These are phyloP conservation scores for Tremella mesenterica DNA, from an alignment of 768 basidiomycete species.

Conservation along the genomic window DNA sequence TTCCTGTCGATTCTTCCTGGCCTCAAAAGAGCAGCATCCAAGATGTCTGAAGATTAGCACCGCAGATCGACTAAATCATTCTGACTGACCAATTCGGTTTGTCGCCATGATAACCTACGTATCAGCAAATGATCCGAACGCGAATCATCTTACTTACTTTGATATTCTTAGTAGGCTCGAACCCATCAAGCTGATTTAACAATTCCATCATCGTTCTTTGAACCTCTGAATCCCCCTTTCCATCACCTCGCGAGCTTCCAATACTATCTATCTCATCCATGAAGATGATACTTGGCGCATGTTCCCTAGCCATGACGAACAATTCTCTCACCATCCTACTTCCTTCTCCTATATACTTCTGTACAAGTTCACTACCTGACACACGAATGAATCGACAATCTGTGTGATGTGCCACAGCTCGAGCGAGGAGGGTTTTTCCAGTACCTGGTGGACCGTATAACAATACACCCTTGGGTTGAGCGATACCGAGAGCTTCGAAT, in stretches of 20 bases:
- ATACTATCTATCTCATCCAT: conserved; percentile 99
- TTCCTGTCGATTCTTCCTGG: conserved; percentile 94
- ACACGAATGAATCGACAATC: conserved; percentile 98
- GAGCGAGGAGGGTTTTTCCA: conserved; percentile 87
- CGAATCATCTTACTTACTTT: conserved; percentile 93
- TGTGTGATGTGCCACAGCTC: conserved; percentile 94
- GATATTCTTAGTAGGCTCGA: conserved; percentile 74
- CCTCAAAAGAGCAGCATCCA: conserved; percentile 83
- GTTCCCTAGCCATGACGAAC: conserved; percentile 96
- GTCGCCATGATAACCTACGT: background rate
- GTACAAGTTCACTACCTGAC: conserved; percentile 84
- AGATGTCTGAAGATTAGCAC: conserved; percentile 67
- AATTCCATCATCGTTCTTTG: conserved; percentile 85
- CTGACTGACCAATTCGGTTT: background rate
- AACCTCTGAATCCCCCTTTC: conserved; percentile 74
- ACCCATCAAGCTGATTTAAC: conserved; percentile 80
- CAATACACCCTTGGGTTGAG: conserved; percentile 91
- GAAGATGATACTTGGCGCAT: conserved; percentile 96
- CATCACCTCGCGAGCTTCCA: conserved; percentile 71
- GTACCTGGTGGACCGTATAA: conserved; percentile 95
- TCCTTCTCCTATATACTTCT: conserved; percentile 97
- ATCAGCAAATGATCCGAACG: conserved; percentile 58
- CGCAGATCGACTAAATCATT: no score
- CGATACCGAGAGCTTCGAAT: conserved; percentile 91
- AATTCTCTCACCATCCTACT: conserved; percentile 92